phyloP scores from a whole-genome alignment of 331 rosid genomes.

The Quercus tomentella region DNA sequence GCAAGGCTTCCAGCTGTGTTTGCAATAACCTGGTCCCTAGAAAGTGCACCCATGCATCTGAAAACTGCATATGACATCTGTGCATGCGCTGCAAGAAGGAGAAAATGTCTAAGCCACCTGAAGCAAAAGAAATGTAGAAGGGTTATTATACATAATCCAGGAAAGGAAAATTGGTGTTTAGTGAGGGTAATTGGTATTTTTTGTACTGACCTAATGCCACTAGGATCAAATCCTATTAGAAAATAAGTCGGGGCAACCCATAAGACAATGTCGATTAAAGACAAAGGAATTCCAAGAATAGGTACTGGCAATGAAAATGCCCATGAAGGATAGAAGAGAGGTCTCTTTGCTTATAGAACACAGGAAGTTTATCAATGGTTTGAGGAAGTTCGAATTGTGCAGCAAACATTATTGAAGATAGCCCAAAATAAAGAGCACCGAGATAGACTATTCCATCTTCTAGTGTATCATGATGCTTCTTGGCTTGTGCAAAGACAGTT shows the following conservation, averaged over 20 bases:
- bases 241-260: slow-evolving; percentile 33
- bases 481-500: slow-evolving; percentile 24
- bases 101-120: slow-evolving; percentile 29
- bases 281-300: slow-evolving; percentile 23
- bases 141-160: not conserved
- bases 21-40: slow-evolving; percentile 27
- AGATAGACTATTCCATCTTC: slow-evolving; percentile 25
- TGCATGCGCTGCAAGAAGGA: slow-evolving; percentile 13
- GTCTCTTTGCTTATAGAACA: slow-evolving; percentile 47
- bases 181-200: not conserved
- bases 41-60: slow-evolving; percentile 25
- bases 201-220: slow-evolving; percentile 17
- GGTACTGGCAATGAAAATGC: slow-evolving; percentile 34
- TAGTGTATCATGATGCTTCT: slow-evolving; percentile 10
- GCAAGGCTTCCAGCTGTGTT: slow-evolving; percentile 26
- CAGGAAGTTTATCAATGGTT: slow-evolving; percentile 32
- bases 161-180: not conserved
- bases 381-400: slow-evolving; percentile 34
- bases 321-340: slow-evolving; percentile 41
- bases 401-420: slow-evolving; percentile 12
- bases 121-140: not conserved
- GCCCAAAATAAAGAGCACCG: slow-evolving; percentile 25
- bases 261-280: slow-evolving; percentile 21
- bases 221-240: slow-evolving; percentile 28
- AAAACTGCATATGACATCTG: slow-evolving; percentile 27